Conservation (phyloP, 495 filamentous ascomycete genomes). For the Saxispiralis lemnorum region DNA sequence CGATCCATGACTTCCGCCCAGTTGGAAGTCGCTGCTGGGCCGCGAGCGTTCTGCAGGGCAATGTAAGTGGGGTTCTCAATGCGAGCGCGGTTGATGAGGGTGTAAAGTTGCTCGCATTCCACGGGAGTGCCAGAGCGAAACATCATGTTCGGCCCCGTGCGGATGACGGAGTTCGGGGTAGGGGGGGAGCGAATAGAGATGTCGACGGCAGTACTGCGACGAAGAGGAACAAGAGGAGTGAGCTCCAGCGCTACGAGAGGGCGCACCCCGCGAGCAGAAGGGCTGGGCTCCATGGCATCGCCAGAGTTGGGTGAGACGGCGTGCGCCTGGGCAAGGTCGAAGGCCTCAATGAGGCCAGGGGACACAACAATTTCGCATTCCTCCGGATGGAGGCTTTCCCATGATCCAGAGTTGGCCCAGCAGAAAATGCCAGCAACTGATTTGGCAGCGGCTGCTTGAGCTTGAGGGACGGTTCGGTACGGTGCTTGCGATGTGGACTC, state of each 20-base stretch:
- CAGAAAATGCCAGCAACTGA: constrained; percentile 63
- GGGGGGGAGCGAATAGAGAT: constrained; percentile 79
- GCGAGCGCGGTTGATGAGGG: constrained; percentile 62
- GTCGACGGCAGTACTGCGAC: constrained; percentile 77
- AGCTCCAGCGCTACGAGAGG: constrained; percentile 67
- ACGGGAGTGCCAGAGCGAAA: constrained; percentile 63
- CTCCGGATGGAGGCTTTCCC: constrained; percentile 59
- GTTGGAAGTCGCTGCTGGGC: constrained; percentile 21
- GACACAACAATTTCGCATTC: constrained; percentile 66
- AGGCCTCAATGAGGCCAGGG: constrained; percentile 75
- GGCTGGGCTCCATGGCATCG: constrained; percentile 20
- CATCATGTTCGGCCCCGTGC: constrained; percentile 60
- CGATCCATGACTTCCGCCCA: constrained; percentile 28
- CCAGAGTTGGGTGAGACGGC: constrained; percentile 24
- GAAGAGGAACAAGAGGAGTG: constrained; percentile 71
- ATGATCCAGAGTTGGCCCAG: constrained; percentile 67
- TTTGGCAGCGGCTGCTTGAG: constrained; percentile 37
- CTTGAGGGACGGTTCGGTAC: constrained; percentile 40
- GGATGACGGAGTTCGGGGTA: constrained; percentile 49
- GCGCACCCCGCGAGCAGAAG: constrained; percentile 14
- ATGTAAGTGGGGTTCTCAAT: constrained; percentile 81
- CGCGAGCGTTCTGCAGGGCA: constrained; percentile 54
- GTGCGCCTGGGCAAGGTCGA: constrained; percentile 39
- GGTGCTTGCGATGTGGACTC: constrained; percentile 58
- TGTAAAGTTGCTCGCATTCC: constrained; percentile 69